Base-by-base conservation (phyloP, 306 rosid genomes). In the Fragaria nilgerrensis region DNA sequence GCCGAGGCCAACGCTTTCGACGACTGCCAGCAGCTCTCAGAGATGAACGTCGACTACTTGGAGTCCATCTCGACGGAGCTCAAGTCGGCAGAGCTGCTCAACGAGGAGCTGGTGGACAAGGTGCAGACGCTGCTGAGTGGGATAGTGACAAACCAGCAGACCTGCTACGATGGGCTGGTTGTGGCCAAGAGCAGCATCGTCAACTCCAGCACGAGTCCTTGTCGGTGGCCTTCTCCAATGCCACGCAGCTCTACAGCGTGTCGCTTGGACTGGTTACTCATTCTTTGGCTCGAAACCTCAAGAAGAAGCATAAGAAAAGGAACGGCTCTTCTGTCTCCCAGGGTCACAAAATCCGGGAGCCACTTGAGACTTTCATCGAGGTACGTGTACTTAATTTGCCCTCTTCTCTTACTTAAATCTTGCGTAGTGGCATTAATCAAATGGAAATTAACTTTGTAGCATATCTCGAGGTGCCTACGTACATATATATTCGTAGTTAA, bases 131-230 rank as follows among this genome's bases (percentile, higher is more conserved):
- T 83, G 70, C 79, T 90, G 22, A 90, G 96, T 45, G 96, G 93
- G 4, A 86, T 89, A n/a, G 89, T 90, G 20, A 93, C 96, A 2
- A 93, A 93, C 70, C 96, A 91, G 11, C 88, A 89, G 77, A 93
- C 96, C 2, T 93, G 98, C 67, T 72, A 75, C 64, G 98, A 93
- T 5, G 96, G 92, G 48, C 81, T 93, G 37, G 83, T 73, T 61
- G 80, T 22, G 73, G 72, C 85, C 1, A 80, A 84, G 70, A 88
- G 94, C 74, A 71, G 63, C 44, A 59, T 90, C 36, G 14, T 81
- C 22, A 20, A 20, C 14, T 15, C 87, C 74, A 20, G 23, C 76
- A 22, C 34, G 8, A 84, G 78, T 2, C 88, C 20, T 75, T 90
- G 58, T 72, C 89, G 4, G 85, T 70, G 37, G 89, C 87, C 37